Percentiles rank a stretch among this genome's conserved stretches.
These are phyloP conservation scores for Perilla frutescens DNA, from an alignment of 257 asterid genomes.

Conservation along the genomic window DNA sequence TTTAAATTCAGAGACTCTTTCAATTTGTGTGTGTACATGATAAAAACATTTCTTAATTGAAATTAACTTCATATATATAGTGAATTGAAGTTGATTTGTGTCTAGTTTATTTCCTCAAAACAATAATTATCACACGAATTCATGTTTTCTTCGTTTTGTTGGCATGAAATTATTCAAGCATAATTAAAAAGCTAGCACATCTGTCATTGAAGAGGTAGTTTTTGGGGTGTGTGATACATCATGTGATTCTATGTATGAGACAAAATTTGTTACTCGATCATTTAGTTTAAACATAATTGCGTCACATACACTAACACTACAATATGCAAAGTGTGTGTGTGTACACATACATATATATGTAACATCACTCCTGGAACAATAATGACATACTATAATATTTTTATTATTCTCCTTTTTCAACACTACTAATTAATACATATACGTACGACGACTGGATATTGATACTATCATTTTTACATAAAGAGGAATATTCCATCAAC, in stretches of 20 bases:
- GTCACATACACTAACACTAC: too few relatives aligned
- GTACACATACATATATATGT: too few relatives aligned
- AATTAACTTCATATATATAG: too few relatives aligned
- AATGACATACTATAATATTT: too few relatives aligned
- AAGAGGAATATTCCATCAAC: not conserved
- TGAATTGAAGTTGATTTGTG: not conserved
- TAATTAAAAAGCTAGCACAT: slow-evolving; percentile 6
- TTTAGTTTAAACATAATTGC: too few relatives aligned
- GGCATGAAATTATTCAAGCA: slow-evolving; percentile 15
- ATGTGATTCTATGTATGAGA: not conserved
- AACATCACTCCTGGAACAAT: too few relatives aligned
- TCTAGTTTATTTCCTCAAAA: not conserved
- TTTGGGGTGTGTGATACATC: slow-evolving; percentile 10
- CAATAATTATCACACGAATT: not conserved
- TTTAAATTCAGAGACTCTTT: not conserved
- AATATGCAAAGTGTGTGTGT: too few relatives aligned
- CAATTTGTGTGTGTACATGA: too few relatives aligned
- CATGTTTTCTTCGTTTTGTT: slow-evolving; percentile 38
- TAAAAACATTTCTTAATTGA: too few relatives aligned
- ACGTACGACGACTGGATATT: not conserved
- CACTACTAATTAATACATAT: not conserved
- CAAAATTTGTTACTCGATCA: not conserved
- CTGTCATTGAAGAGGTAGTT: slow-evolving; percentile 17
- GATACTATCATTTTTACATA: not conserved
- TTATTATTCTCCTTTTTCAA: not conserved